Percentiles rank a stretch among this genome's conserved stretches.
These are phyloP conservation scores for Sphagnum magellanicum DNA, from an alignment of 228 moss, liverwort and hornwort species.

Conservation along the genomic window DNA sequence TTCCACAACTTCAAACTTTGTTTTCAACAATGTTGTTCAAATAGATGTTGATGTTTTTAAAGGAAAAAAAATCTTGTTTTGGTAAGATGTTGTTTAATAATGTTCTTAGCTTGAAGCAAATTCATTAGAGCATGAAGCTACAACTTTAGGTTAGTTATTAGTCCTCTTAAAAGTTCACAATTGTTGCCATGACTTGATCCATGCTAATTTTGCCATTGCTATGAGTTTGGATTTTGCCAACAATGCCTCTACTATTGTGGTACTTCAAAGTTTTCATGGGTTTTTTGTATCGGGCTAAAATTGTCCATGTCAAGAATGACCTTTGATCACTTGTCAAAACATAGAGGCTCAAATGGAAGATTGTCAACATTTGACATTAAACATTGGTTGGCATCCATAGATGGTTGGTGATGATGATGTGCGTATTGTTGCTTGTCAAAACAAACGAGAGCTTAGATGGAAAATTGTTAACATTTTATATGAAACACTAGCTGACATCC, in stretches of 20 bases:
- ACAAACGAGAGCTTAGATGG: background rate
- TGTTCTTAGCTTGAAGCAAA: slow-evolving; percentile 18
- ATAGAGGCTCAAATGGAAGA: background rate
- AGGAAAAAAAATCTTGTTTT: slow-evolving; percentile 22
- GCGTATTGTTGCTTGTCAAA: slow-evolving; percentile 5
- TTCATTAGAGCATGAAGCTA: slow-evolving; percentile 23
- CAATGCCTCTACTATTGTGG: background rate
- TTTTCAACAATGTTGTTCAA: slow-evolving; percentile 20
- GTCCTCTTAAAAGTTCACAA: background rate
- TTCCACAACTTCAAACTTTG: background rate
- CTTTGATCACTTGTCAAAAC: slow-evolving; percentile 15
- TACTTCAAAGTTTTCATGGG: background rate
- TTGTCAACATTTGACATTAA: background rate
- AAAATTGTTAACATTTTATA: background rate
- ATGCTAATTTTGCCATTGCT: background rate
- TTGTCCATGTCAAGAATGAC: slow-evolving; percentile 2
- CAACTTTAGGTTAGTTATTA: slow-evolving; percentile 20
- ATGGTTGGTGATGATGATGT: slow-evolving; percentile 1
- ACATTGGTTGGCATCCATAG: background rate
- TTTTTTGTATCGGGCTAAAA: background rate
- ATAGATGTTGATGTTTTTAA: slow-evolving; percentile 17
- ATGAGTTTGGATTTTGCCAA: background rate
- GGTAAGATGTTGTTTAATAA: slow-evolving; percentile 15
- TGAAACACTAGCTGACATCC: background rate
- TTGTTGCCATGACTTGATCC: background rate